Evolutionary conservation across 768 basidiomycete genomes (phyloP), one percentile per base, ranked within the genome.

Genomic region (Tulasnella sp.): DNA sequence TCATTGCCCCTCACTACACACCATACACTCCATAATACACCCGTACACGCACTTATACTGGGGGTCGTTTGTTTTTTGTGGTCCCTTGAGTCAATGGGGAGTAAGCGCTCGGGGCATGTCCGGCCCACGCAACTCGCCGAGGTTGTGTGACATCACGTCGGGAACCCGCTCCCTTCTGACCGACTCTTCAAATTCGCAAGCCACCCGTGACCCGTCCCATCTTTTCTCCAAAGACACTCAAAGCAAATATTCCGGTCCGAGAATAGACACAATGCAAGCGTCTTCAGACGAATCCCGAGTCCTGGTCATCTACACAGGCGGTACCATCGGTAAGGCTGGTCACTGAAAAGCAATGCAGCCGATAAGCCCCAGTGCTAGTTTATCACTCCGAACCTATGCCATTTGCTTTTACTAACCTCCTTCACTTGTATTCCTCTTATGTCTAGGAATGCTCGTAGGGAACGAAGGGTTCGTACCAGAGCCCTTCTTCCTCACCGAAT

Each of bases 281-380:
- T 80, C 79, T 48, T 20, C 72, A 75, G 79, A 80, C 72, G 94
- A 96, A 83, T 91, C 94, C 16, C 89, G 90, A 77, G 94, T 96
- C n/a, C 91, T 96, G 77, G 89, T 96, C 80, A 92, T 96, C 41
- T 96, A 96, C 87, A 96, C 96, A 48, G 95, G 94, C 42, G 96
- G 96, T 22, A 97, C 96, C 0, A 96, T 97, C 82, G 85, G 85
- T 0, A 85, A 84, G 85, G 82, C 83, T 46, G 4, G 1, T 22
- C 24, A 54, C 18, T 16, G 1, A 22, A 8, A n/a, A 54, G 54
- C 54, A 54, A 69, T 28, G 28, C 64, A 69, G 1, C 28, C 31
- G 44, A 48, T 31, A 75, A 75, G 22, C 46, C 4, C 37, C 74
- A 28, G 42, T 44, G 34, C 72, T 44, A 28, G 74, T 41, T 42